Conservation (phyloP, 2,329 filamentous ascomycete species). For the Plectosphaerella cucumerina region DNA sequence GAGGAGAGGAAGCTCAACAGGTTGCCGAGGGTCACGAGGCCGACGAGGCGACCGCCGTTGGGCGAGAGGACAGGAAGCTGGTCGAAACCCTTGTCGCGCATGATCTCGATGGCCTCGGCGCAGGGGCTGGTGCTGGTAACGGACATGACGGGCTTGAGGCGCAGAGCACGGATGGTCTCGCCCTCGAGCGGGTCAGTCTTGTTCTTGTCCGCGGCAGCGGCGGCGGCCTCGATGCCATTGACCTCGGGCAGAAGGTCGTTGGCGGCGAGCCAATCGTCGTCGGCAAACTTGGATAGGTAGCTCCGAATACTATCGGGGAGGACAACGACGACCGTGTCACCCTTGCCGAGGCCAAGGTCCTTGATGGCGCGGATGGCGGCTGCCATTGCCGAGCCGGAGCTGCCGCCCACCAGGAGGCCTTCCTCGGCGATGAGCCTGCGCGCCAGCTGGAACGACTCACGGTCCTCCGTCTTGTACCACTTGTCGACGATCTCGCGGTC, state of each 20-base stretch:
- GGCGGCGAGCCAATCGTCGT: constrained; percentile 97
- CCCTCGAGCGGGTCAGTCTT: constrained; percentile 66
- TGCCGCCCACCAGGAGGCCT: constrained; percentile 88
- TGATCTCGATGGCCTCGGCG: constrained; percentile 89
- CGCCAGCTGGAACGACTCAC: constrained; percentile 86
- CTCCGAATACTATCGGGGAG: constrained; percentile 95
- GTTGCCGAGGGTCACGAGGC: constrained; percentile 92
- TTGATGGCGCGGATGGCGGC: constrained; percentile 73
- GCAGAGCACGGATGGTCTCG: constrained; percentile 76
- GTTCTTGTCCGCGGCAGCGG: constrained; percentile 28
- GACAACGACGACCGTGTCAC: constrained; percentile 85
- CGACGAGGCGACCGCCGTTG: constrained; percentile 70
- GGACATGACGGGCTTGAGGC: constrained; percentile 91
- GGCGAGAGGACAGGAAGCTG: constrained; percentile 85
- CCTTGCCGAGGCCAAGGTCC: constrained; percentile 72
- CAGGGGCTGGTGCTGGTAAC: constrained; percentile 68
- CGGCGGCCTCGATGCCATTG: constrained; percentile 44
- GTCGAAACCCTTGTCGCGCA: constrained; percentile 98
- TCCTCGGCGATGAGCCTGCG: constrained; percentile 89
- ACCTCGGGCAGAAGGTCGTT: constrained; percentile 78
- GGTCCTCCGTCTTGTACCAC: constrained; percentile 98
- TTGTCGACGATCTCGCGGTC: constrained; percentile 76
- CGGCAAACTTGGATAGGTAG: constrained; percentile 97
- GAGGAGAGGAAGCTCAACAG: constrained; percentile 85
- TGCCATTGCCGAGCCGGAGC: constrained; percentile 86